These are phyloP conservation scores for Parasarocladium wereldwijsianum DNA, from an alignment of 2,329 filamentous ascomycete genomes.

Conservation along the genomic window DNA sequence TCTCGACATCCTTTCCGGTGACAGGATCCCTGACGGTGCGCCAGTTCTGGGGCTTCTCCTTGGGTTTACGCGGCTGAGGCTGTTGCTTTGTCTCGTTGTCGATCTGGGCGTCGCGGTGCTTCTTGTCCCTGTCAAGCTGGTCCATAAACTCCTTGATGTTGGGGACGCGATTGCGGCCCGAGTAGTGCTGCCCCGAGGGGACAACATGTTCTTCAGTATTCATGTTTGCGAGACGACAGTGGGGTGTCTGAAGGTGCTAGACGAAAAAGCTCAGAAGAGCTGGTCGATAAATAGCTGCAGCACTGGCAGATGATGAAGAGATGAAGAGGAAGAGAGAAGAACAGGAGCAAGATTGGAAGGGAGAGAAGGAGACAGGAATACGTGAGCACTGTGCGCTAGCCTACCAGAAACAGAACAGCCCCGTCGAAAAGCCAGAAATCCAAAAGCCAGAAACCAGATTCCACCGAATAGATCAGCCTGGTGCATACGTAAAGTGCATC, in stretches of 20 bases:
- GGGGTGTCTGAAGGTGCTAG: conserved; percentile 2
- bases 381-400: too few relatives aligned
- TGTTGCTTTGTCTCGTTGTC: conserved; percentile 37
- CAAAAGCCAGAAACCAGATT: too few relatives aligned
- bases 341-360: not conserved
- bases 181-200: conserved; percentile 56
- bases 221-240: too few relatives aligned
- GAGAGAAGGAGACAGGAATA: not conserved
- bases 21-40: conserved; percentile 75
- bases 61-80: conserved; percentile 7
- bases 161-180: conserved; percentile 68
- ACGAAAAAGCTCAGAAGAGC: not conserved
- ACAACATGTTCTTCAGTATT: conserved; percentile 23
- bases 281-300: too few relatives aligned
- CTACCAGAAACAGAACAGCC: too few relatives aligned
- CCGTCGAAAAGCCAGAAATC: too few relatives aligned
- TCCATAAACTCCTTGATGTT: conserved; percentile 77
- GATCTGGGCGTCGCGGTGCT: conserved; percentile 55
- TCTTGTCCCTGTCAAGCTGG: conserved; percentile 66
- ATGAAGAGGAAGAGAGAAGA: not conserved
- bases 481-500: too few relatives aligned
- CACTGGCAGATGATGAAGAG: too few relatives aligned
- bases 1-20: conserved; percentile 72
- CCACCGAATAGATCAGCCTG: too few relatives aligned
- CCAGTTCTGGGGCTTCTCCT: conserved; percentile 30